Percentiles rank a stretch among this genome's conserved stretches.
These are phyloP conservation scores for Mortierella sp. DNA, from an alignment of 371 early-diverging fungal genomes.

Conservation along the genomic window DNA sequence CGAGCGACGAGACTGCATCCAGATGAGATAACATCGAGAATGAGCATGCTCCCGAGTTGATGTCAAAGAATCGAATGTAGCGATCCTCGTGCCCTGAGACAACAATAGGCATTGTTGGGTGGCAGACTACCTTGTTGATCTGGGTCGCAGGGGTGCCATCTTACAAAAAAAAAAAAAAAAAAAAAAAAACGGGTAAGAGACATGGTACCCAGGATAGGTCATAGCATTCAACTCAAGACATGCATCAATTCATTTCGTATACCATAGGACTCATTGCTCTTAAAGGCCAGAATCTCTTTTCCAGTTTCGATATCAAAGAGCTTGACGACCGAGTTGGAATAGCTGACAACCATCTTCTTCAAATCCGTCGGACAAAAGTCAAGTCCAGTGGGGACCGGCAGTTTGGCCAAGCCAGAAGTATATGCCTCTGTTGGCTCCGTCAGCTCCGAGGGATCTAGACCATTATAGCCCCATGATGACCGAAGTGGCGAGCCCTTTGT, in stretches of 20 bases:
- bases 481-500: slow-evolving; percentile 60
- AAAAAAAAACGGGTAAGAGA: not conserved
- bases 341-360: slow-evolving; percentile 73
- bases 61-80: slow-evolving; percentile 80
- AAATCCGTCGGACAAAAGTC: slow-evolving; percentile 74
- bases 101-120: slow-evolving; percentile 79
- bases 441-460: slow-evolving; percentile 37
- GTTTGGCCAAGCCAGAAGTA: slow-evolving; percentile 33
- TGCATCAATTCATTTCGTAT: too few species aligned
- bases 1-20: slow-evolving; percentile 69
- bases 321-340: slow-evolving; percentile 72
- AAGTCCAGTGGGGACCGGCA: slow-evolving; percentile 72
- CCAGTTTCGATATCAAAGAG: slow-evolving; percentile 86
- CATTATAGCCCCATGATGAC: slow-evolving; percentile 65
- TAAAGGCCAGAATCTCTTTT: slow-evolving; percentile 64
- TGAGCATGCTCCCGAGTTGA: slow-evolving; percentile 55
- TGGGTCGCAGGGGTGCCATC: slow-evolving; percentile 77
- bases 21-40: slow-evolving; percentile 43
- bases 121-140: slow-evolving; percentile 80
- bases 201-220: too few species aligned
- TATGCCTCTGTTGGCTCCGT: slow-evolving; percentile 35
- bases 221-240: too few species aligned
- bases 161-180: slow-evolving; percentile 14
- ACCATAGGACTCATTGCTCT: slow-evolving; percentile 75
- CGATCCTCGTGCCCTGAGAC: slow-evolving; percentile 86